Conservation (phyloP, 164 flowering plant genomes). For the Annona squamosa region DNA sequence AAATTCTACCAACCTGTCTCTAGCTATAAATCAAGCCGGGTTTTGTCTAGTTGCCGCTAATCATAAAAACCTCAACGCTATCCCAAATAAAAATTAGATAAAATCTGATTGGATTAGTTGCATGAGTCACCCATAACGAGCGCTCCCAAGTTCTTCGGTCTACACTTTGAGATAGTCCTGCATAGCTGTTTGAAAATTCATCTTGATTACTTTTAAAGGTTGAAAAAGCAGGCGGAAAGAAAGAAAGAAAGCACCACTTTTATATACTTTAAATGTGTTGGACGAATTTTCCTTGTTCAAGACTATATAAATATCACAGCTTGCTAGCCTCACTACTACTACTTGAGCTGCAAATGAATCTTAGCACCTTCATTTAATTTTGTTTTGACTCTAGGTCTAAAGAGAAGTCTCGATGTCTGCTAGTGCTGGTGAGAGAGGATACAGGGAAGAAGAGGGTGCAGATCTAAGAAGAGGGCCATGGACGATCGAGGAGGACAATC, state of each 20-base stretch:
- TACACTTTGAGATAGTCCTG: not conserved
- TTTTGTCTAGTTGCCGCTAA: too few relatives aligned
- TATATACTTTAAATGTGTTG: not conserved
- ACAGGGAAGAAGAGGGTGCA: constrained; percentile 23
- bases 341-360: not conserved
- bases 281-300: not conserved
- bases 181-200: not conserved
- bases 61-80: too few relatives aligned
- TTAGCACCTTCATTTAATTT: not conserved
- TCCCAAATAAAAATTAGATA: too few relatives aligned
- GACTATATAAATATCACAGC: constrained; percentile 13
- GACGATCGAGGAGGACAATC: constrained; percentile 78
- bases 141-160: not conserved
- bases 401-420: constrained; percentile 17
- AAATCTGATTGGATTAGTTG: too few relatives aligned
- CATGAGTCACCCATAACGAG: too few relatives aligned
- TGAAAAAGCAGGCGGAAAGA: not conserved
- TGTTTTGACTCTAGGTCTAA: not conserved
- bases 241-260: not conserved
- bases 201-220: not conserved
- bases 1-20: too few relatives aligned
- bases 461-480: constrained; percentile 88
- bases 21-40: too few relatives aligned
- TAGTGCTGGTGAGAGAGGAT: constrained; percentile 8
- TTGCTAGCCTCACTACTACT: constrained; percentile 13